Base-by-base conservation (phyloP, 768 basidiomycete genomes). In the Erythrobasidium yunnanense region DNA sequence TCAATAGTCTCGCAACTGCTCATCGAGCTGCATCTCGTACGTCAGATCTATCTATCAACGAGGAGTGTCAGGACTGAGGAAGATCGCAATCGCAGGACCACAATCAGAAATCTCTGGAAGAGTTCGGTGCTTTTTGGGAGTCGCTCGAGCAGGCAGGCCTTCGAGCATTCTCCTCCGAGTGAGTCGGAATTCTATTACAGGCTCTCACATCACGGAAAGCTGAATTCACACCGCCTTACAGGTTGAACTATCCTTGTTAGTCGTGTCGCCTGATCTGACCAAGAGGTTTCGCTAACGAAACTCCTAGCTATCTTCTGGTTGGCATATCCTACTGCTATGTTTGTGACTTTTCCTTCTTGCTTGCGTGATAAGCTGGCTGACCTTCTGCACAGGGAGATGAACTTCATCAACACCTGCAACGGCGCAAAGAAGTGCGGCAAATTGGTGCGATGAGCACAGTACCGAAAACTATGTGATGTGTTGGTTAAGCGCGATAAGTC, bases 121-220 rank as follows among this genome's bases (percentile, higher is more conserved):
- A 72, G 23, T n/a, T n/a, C n/a, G n/a, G n/a, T n/a, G n/a, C n/a
- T n/a, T 87, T 83, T 83, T 87, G 85, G 85, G 81, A 84, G 74
- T 78, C 78, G 72, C 77, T 87, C 22, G 86, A 87, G 76, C 76
- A 75, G 7, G 83, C 83, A 1, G 86, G 86, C 0, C 76, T 87
- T 47, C 78, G 86, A 32, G 85, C 86, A 2, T 87, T 87, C 77
- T 84, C 81, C 80, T 83, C 81, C 2, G 85, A 87, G 76, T 74
- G n/a, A n/a, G n/a, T n/a, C n/a, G n/a, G n/a, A n/a, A n/a, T n/a
- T n/a, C n/a, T n/a, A n/a, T n/a, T n/a, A n/a, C 79, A 20, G 81
- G 52, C 49, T 63, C 49, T 51, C 29, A 8, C 50, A 15, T 11
- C 7, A 13, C 42, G 5, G 6, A 49, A 20, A 30, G 45, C 46